Conservation (phyloP, 441 rosid species). For the Bocquillonia castaneifolia region DNA sequence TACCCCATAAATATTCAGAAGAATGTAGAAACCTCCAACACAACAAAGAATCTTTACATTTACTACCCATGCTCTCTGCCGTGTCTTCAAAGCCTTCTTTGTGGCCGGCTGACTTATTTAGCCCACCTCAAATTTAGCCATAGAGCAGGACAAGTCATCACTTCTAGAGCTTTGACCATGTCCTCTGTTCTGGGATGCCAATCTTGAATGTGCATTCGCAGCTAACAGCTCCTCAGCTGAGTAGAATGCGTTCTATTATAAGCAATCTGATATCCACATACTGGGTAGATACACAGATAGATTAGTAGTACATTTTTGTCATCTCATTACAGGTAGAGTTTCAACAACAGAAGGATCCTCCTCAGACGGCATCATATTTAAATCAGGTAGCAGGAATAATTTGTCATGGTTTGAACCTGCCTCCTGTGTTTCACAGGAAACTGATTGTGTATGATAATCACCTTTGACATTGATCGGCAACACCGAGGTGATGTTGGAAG, state of each 20-base stretch:
- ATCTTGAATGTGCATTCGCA: slow-evolving; percentile 10
- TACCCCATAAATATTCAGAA: slow-evolving; percentile 31
- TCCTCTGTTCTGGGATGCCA: not conserved
- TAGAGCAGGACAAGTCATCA: not conserved
- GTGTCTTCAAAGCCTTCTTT: slow-evolving; percentile 16
- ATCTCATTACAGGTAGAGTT: slow-evolving; percentile 34
- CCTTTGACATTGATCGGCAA: not conserved
- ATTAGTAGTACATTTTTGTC: slow-evolving; percentile 14
- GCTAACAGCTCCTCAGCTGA: slow-evolving; percentile 4
- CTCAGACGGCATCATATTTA: slow-evolving; percentile 58
- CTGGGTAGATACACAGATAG: not conserved
- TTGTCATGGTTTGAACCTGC: slow-evolving; percentile 24
- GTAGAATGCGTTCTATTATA: not conserved
- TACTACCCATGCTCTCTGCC: slow-evolving; percentile 11
- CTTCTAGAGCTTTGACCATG: not conserved
- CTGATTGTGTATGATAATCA: slow-evolving; percentile 17
- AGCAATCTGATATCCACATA: not conserved
- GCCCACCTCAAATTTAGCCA: slow-evolving; percentile 1
- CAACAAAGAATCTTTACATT: slow-evolving; percentile 9
- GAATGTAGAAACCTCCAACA: slow-evolving; percentile 10
- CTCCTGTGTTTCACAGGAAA: slow-evolving; percentile 19
- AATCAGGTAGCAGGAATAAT: slow-evolving; percentile 50
- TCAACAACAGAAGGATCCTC: slow-evolving; percentile 33
- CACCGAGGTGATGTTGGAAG: slow-evolving; percentile 14
- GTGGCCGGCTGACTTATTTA: not conserved